A percentile compares a stretch with the other conserved stretches of the same genome.
Conservation (phyloP, 2,329 filamentous ascomycete genomes). For the Penicillium freii region DNA sequence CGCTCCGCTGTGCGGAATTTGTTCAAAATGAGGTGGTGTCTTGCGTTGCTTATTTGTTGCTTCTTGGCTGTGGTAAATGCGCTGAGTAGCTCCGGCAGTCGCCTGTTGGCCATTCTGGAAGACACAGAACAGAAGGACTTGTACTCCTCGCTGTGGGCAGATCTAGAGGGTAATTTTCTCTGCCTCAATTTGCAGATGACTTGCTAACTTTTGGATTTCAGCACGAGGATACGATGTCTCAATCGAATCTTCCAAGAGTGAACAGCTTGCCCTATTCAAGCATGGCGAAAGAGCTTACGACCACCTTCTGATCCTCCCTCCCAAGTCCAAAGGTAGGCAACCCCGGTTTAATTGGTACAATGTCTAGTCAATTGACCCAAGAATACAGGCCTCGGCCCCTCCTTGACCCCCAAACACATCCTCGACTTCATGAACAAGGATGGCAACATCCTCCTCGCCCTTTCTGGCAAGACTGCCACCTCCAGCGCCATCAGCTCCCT, state of each 20-base stretch:
- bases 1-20: slow-evolving; percentile 37
- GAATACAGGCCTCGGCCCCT: slow-evolving; percentile 73
- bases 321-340: slow-evolving; percentile 76
- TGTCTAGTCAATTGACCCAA: slow-evolving; percentile 26
- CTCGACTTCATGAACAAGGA: slow-evolving; percentile 88
- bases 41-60: slow-evolving; percentile 68
- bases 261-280: slow-evolving; percentile 73
- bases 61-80: slow-evolving; percentile 58
- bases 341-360: not conserved
- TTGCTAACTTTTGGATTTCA: slow-evolving; percentile 41
- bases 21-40: slow-evolving; percentile 68
- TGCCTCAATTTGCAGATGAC: not conserved
- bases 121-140: slow-evolving; percentile 74
- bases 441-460: slow-evolving; percentile 85
- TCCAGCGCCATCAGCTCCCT: slow-evolving; percentile 73
- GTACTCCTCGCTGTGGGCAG: slow-evolving; percentile 72
- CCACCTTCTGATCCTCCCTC: slow-evolving; percentile 83
- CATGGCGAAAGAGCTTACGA: slow-evolving; percentile 87
- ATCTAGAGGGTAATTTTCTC: slow-evolving; percentile 45
- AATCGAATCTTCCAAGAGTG: slow-evolving; percentile 80
- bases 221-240: slow-evolving; percentile 78
- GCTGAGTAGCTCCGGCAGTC: slow-evolving; percentile 72
- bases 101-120: slow-evolving; percentile 83
- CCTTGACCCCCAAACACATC: slow-evolving; percentile 79
- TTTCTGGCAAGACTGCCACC: slow-evolving; percentile 69